Evolutionary conservation across 345 rosid genomes (phyloP), one percentile per base, ranked within the genome.

Genomic region (Lagerstroemia speciosa): DNA sequence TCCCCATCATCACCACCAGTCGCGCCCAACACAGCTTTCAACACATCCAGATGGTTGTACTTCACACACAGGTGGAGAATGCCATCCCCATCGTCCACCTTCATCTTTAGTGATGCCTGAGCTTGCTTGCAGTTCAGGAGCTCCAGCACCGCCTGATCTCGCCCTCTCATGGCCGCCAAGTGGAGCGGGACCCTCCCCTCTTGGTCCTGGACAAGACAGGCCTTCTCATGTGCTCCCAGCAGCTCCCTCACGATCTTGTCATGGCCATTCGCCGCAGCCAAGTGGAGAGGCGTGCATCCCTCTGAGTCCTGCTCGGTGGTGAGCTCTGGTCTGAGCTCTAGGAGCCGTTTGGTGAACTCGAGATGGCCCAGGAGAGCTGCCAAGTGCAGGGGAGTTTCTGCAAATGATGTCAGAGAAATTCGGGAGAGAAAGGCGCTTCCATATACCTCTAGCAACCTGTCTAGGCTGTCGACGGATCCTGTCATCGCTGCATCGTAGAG

Each of bases 161-260:
- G 45, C 0, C 71, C 64, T 29, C 40, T 68, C 71, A 55, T 68
- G 0, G 1, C 29, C 10, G 71, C 63, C 27, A 68, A n/a, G n/a
- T n/a, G n/a, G n/a, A n/a, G n/a, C n/a, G n/a, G n/a, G n/a, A n/a
- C n/a, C n/a, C n/a, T n/a, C 31, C 58, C 63, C 14, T 68, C 64
- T 24, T 33, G 31, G 38, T 68, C 64, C 9, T 12, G 31, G 24
- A 34, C 6, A 22, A 68, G 71, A 6, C 71, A 68, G 41, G 64
- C 62, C 17, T 27, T 1, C 22, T 19, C 62, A 7, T 36, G 19
- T 0, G 64, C 36, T 34, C 1, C 9, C 6, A 26, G 22, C 22
- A 36, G 32, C 41, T 53, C 71, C 34, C 0, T 40, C 19, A 8
- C 65, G n/a, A 69, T 40, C 9, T 29, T 0, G 36, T 0, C 0